Evolutionary conservation across 225 moss, liverwort and hornwort species (phyloP).

Genomic region (Asterella californica): DNA sequence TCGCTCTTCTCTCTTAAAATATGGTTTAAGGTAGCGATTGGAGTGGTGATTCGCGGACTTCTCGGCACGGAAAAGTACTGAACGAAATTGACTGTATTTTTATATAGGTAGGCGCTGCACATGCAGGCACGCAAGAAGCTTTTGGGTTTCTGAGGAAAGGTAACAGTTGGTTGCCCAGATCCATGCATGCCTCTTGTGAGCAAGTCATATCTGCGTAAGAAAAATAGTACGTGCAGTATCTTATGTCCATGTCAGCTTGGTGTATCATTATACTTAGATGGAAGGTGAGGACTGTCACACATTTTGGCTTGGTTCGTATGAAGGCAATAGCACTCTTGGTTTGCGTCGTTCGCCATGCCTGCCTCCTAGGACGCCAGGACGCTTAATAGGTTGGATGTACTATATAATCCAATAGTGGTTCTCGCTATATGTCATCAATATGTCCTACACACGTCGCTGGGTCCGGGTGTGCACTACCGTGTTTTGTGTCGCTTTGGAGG

Average conservation of each 20-base stretch:
- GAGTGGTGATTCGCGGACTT: not conserved
- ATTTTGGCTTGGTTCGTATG: too few relatives aligned
- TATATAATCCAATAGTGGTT: not conserved
- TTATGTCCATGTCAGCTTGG: not conserved
- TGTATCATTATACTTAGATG: not conserved
- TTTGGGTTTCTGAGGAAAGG: slow-evolving; percentile 48
- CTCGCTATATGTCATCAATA: not conserved
- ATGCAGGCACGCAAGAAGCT: slow-evolving; percentile 54
- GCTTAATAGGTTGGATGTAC: not conserved
- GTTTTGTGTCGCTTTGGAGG: not conserved
- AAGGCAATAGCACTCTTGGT: not conserved
- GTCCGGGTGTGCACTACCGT: not conserved
- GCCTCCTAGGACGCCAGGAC: not conserved
- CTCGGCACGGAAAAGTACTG: not conserved
- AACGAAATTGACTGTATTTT: not conserved
- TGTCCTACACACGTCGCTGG: not conserved
- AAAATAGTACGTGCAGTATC: not conserved
- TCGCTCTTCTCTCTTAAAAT: not conserved
- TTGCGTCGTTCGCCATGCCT: not conserved
- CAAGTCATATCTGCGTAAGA: not conserved
- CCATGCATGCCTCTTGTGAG: not conserved
- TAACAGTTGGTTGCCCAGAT: not conserved
- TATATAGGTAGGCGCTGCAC: slow-evolving; percentile 54
- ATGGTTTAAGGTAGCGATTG: not conserved
- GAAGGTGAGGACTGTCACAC: not conserved